These are phyloP conservation scores for Pelargonium nanum DNA, from an alignment of 345 rosid genomes.

Conservation along the genomic window DNA sequence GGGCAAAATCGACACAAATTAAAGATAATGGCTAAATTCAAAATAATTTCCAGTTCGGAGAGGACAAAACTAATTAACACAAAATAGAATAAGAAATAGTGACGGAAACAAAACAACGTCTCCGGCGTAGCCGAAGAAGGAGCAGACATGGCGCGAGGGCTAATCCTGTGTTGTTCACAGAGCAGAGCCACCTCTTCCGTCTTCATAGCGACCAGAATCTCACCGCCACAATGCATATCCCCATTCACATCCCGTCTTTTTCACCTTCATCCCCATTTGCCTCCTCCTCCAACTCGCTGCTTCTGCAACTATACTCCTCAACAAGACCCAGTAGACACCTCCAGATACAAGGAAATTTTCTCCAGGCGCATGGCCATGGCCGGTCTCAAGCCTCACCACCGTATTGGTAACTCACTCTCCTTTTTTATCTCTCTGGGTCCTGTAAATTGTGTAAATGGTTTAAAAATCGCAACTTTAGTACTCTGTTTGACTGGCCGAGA, in stretches of 20 bases:
- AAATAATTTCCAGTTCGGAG: too few relatives aligned
- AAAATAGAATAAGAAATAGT: too few relatives aligned
- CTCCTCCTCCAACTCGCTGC: conserved; percentile 19
- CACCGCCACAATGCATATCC: conserved; percentile 4
- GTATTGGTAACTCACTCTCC: conserved; percentile 40
- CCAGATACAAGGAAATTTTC: conserved; percentile 44
- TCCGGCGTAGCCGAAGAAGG: not conserved
- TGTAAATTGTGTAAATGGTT: too few relatives aligned
- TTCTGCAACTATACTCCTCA: conserved; percentile 29
- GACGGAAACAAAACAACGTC: not conserved
- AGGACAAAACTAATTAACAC: too few relatives aligned
- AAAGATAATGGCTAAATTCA: too few relatives aligned
- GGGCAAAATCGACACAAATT: too few relatives aligned
- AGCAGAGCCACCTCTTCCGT: not conserved
- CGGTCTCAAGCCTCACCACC: conserved; percentile 78
- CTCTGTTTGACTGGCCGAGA: conserved; percentile 4
- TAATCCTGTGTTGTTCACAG: not conserved
- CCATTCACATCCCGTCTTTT: conserved; percentile 18
- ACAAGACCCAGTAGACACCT: conserved; percentile 23
- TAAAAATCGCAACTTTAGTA: not conserved
- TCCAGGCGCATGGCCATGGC: conserved; percentile 66
- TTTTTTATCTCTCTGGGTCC: conserved; percentile 2
- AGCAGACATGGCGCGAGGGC: conserved; percentile 1
- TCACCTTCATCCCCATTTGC: conserved; percentile 12
- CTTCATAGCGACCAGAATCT: not conserved